These are phyloP conservation scores for Ganoderma lucidum DNA, from an alignment of 1,284 basidiomycete species.

Conservation along the genomic window DNA sequence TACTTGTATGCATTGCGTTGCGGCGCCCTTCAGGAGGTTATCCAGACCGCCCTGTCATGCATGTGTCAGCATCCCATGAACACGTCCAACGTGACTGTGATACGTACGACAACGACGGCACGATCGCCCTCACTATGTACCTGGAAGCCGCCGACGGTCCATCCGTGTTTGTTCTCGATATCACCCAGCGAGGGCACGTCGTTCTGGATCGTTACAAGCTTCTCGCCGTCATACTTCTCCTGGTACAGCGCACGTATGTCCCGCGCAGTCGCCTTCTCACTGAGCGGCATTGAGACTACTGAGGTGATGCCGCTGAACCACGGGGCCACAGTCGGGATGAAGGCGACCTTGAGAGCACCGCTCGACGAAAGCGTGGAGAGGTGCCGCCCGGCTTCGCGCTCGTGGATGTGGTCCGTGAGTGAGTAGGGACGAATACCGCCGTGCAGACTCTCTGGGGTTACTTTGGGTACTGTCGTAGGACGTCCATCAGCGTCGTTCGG, in stretches of 20 bases:
- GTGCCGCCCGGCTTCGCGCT: constrained; percentile 91
- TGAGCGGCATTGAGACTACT: constrained; percentile 85
- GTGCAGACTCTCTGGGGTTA: constrained; percentile 77
- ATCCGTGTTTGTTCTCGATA: constrained; percentile 86
- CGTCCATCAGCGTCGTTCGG: constrained; percentile 70
- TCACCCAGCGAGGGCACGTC: constrained; percentile 84
- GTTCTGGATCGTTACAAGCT: constrained; percentile 72
- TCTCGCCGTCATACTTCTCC: constrained; percentile 81
- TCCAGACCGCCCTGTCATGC: constrained; percentile 83
- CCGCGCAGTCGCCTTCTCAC: constrained; percentile 66
- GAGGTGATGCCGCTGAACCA: constrained; percentile 98
- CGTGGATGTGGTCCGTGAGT: constrained; percentile 98
- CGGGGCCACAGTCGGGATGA: constrained; percentile 88
- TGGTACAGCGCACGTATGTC: constrained; percentile 83
- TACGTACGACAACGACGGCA: constrained; percentile 85
- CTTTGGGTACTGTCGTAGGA: constrained; percentile 84
- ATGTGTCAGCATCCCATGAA: constrained; percentile 15
- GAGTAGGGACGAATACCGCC: constrained; percentile 88
- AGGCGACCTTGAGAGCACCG: constrained; percentile 73
- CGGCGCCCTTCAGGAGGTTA: constrained; percentile 97
- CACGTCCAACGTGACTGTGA: constrained; percentile 34
- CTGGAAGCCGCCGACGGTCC: constrained; percentile 93
- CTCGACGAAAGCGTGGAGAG: constrained; percentile 68
- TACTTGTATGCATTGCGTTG: constrained; percentile 96
- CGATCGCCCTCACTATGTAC: constrained; percentile 89